Percentiles rank a stretch among this genome's conserved stretches.
Conservation (phyloP, 352 stramenopile species). For the Hyphochytrium catenoides region DNA sequence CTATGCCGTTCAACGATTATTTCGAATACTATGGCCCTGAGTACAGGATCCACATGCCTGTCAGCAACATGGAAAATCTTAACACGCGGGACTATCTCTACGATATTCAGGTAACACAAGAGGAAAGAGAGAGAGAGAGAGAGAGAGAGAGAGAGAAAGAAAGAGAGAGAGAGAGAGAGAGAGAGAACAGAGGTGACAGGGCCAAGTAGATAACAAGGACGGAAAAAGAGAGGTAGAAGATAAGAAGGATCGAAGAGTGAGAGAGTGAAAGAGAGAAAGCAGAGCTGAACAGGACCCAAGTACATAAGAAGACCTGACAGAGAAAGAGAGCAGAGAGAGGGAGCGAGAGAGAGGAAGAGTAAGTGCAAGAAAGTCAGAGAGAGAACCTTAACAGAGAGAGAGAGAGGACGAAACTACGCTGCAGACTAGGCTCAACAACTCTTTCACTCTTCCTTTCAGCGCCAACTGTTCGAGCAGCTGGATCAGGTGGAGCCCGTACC, state of each 20-base stretch:
- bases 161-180: slow-evolving; percentile 19
- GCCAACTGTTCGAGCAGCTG: slow-evolving; percentile 80
- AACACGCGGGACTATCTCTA: slow-evolving; percentile 80
- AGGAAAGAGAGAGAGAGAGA: slow-evolving; percentile 6
- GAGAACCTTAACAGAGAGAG: no score
- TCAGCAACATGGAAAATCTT: slow-evolving; percentile 88
- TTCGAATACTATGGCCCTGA: slow-evolving; percentile 98
- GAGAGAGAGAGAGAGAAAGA: slow-evolving; percentile 4
- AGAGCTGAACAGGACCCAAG: no score
- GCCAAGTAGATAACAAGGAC: slow-evolving; percentile 6
- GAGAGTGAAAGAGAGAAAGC: slow-evolving; percentile 19
- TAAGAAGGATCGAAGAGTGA: slow-evolving; percentile 19
- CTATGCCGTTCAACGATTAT: slow-evolving; percentile 99
- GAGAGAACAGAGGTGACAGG: slow-evolving; percentile 5
- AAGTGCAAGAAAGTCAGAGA: no score
- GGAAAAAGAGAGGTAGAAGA: slow-evolving; percentile 19
- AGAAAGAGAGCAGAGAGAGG: no score
- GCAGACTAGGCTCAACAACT: no score
- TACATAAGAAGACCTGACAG: no score
- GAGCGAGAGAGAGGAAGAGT: no score
- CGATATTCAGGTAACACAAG: slow-evolving; percentile 33
- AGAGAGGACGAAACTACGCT: no score
- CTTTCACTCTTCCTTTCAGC: no score
- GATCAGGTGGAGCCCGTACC: slow-evolving; percentile 83
- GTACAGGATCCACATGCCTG: slow-evolving; percentile 89